phyloP scores from a whole-genome alignment of 2,329 filamentous ascomycete genomes.

The Geoglossum cookeanum region DNA sequence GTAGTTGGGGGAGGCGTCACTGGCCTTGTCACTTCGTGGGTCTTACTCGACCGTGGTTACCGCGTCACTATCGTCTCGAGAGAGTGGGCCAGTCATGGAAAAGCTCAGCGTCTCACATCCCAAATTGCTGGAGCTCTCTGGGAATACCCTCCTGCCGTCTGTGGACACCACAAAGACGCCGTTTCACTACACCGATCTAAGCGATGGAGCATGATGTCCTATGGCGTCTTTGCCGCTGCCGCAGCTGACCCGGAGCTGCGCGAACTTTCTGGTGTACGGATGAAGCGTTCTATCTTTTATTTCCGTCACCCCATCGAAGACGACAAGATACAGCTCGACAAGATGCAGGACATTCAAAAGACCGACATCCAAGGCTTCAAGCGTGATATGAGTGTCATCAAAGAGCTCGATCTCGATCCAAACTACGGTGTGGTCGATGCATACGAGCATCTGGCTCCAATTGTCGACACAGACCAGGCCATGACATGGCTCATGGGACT shows the following conservation, averaged over 20 bases:
- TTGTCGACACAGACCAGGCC: slow-evolving; percentile 27
- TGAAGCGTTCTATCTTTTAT: slow-evolving; percentile 23
- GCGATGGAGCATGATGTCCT: slow-evolving; percentile 24
- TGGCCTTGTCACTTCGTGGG: slow-evolving; percentile 24
- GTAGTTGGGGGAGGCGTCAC: slow-evolving; percentile 24
- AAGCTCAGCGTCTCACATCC: slow-evolving; percentile 22
- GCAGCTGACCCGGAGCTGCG: slow-evolving; percentile 18
- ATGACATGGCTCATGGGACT: slow-evolving; percentile 25
- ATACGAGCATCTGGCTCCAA: slow-evolving; percentile 25
- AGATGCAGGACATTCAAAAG: slow-evolving; percentile 24
- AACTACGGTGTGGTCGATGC: slow-evolving; percentile 23
- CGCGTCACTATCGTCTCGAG: slow-evolving; percentile 26
- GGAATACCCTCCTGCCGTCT: slow-evolving; percentile 28
- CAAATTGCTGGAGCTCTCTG: slow-evolving; percentile 29
- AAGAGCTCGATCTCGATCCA: slow-evolving; percentile 18
- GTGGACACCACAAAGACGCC: slow-evolving; percentile 24
- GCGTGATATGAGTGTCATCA: slow-evolving; percentile 18
- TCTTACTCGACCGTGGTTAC: slow-evolving; percentile 26
- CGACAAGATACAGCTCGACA: slow-evolving; percentile 17
- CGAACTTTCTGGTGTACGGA: slow-evolving; percentile 20
- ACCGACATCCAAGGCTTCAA: slow-evolving; percentile 23
- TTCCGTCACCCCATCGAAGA: slow-evolving; percentile 20
- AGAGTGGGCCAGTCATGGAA: slow-evolving; percentile 21
- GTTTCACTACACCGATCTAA: slow-evolving; percentile 23
- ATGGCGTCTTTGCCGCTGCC: slow-evolving; percentile 24